Evolutionary conservation across 768 basidiomycete genomes (phyloP).

Genomic region (Mrakia blollopis): DNA sequence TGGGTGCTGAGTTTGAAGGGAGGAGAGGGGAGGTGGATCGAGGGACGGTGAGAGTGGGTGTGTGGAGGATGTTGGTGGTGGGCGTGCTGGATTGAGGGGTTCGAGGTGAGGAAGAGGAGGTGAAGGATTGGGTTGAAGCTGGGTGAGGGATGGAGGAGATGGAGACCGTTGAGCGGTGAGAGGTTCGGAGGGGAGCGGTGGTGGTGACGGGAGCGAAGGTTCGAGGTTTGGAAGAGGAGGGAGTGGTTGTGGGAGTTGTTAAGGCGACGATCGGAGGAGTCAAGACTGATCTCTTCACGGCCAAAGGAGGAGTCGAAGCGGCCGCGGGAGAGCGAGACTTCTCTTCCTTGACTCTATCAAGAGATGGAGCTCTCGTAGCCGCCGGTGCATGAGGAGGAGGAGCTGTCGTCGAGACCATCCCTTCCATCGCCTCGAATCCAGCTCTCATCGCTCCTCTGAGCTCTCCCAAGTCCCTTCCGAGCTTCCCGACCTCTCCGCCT

Average conservation of each 20-base stretch:
- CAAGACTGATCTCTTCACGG: background rate
- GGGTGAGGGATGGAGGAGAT: constrained; percentile 8
- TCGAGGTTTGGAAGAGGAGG: constrained; percentile 4
- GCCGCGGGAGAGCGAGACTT: background rate
- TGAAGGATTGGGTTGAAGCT: constrained; percentile 4
- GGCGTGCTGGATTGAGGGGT: background rate
- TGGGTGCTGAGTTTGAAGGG: background rate
- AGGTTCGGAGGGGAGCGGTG: constrained; percentile 8
- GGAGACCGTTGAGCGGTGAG: constrained; percentile 9
- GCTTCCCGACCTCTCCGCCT: background rate
- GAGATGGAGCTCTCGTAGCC: background rate
- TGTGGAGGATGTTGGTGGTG: background rate
- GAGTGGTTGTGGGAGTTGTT: background rate
- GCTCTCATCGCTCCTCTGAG: constrained; percentile 13
- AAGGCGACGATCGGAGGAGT: background rate
- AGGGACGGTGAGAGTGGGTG: background rate
- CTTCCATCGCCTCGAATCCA: constrained; percentile 9
- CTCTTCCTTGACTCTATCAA: background rate
- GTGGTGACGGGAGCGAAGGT: constrained; percentile 2
- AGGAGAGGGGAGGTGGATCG: background rate
- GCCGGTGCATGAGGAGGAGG: background rate
- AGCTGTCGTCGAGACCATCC: background rate
- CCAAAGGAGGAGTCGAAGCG: background rate
- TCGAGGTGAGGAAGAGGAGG: background rate
- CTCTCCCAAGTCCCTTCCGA: background rate